Evolutionary conservation across 805 yeast genomes (phyloP).

Genomic region (Wickerhamiella qilinensis): DNA sequence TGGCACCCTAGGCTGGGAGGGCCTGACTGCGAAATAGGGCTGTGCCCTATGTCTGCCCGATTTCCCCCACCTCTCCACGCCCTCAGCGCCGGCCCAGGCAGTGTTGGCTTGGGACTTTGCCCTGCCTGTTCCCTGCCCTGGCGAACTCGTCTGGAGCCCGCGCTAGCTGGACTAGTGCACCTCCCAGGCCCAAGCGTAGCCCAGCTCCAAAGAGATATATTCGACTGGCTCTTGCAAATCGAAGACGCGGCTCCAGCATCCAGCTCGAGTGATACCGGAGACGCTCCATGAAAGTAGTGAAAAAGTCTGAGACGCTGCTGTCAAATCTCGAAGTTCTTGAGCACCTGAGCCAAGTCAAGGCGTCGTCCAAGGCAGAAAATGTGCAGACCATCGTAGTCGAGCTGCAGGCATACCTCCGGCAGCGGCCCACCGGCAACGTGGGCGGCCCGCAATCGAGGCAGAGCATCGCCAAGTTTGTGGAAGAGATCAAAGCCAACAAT

Average conservation of each 20-base stretch:
- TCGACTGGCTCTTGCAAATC: no score
- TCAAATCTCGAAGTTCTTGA: constrained; percentile 50
- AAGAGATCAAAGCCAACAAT: constrained; percentile 25
- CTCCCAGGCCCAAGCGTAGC: no score
- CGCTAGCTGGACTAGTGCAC: no score
- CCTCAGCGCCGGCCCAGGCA: not conserved
- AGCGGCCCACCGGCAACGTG: constrained; percentile 24
- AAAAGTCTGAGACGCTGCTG: constrained; percentile 38
- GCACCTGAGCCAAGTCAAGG: constrained; percentile 35
- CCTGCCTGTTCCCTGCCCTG: no score
- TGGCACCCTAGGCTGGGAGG: no score
- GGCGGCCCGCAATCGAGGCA: constrained; percentile 22
- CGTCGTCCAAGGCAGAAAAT: constrained; percentile 15
- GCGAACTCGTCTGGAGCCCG: no score
- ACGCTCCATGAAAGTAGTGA: constrained; percentile 31
- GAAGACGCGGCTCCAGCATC: no score
- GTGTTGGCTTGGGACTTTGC: no score
- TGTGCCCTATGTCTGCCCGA: not conserved
- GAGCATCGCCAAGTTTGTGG: constrained; percentile 26
- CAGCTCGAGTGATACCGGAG: no score
- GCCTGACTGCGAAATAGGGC: not conserved
- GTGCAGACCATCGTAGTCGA: constrained; percentile 22
- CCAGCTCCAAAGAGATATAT: no score
- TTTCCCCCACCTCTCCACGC: no score
- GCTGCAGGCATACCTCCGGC: constrained; percentile 24